Base-by-base conservation (phyloP, 2,329 filamentous ascomycete genomes). In the Aspergillus sp. region DNA sequence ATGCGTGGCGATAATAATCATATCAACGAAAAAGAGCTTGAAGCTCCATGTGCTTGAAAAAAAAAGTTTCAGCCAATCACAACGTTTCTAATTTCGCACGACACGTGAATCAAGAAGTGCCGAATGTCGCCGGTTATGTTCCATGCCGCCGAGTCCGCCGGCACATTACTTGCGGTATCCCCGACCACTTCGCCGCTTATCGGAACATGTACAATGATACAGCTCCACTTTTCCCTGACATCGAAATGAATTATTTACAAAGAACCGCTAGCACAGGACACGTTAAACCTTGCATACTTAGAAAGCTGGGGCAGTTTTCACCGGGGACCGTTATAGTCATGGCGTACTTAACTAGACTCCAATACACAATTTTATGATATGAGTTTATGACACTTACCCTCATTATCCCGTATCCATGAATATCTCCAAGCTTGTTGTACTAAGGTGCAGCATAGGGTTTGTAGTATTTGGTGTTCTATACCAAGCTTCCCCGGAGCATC, bases 211-310 rank as follows among this genome's bases (percentile, higher is more conserved):
- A 58, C 58, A 35, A n/a, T 31, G 35, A 58, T 49, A 57, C 35
- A 44, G 53, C 56, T 52, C 58, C 62, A 62, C 62, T 61, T 53
- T 52, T 55, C 58, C 58, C 21, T 54, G 19, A 47, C 51, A 31
- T 54, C 57, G 64, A 46, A 40, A 54, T 54, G 52, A 70, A 68
- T 65, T 64, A 69, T 63, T 68, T 70, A 68, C 69, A 62, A 68
- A 59, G 58, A 55, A 39, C 55, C 45, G 27, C 51, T 62, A 47
- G 51, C 41, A 53, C 40, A 39, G 41, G 44, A 37, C 31, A 46
- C 27, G 27, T 46, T 35, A 39, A 31, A 39, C 31, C 12, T 53
- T 46, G 31, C 51, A 45, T 53, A 17, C 15, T 52, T 21, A n/a
- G 15, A 14, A 23, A 44, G 41, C 17, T 37, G 17, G 14, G 50